Evolutionary conservation across 2,329 filamentous ascomycete genomes (phyloP).

Genomic region (Microsporum ferrugineum): DNA sequence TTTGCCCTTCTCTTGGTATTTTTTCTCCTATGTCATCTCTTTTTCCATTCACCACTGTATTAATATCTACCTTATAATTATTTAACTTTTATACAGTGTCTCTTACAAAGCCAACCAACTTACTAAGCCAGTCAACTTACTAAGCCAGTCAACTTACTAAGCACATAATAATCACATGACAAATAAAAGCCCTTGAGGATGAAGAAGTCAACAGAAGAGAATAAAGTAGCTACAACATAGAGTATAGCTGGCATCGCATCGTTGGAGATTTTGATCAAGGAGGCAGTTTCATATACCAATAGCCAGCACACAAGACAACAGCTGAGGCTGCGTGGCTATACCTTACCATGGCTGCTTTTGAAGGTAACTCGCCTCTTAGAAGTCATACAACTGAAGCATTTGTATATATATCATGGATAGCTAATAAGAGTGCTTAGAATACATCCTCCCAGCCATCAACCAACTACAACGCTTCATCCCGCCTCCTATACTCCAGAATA

Average conservation of each 20-base stretch:
- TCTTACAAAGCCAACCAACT: not conserved
- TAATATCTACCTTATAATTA: not conserved
- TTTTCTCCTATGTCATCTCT: not conserved
- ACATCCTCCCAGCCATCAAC: constrained; percentile 15
- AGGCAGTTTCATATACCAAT: not conserved
- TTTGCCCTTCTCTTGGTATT: not conserved
- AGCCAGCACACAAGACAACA: not conserved
- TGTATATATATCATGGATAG: not conserved
- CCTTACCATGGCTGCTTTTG: constrained; percentile 6
- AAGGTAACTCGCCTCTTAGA: constrained; percentile 10
- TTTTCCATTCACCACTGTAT: not conserved
- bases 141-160: not conserved
- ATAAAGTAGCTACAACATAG: not conserved
- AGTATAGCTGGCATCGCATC: not conserved
- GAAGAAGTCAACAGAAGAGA: not conserved
- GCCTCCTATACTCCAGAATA: constrained; percentile 13
- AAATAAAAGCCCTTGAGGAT: not conserved
- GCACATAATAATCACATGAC: not conserved
- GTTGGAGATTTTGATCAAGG: not conserved
- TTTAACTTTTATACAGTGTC: not conserved
- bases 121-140: not conserved
- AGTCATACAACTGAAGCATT: not conserved
- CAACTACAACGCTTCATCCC: constrained; percentile 12
- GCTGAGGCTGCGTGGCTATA: not conserved
- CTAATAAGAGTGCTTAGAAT: constrained; percentile 13